Conservation (phyloP, 371 early-diverging fungal species). For the Rhizomucor miehei region DNA sequence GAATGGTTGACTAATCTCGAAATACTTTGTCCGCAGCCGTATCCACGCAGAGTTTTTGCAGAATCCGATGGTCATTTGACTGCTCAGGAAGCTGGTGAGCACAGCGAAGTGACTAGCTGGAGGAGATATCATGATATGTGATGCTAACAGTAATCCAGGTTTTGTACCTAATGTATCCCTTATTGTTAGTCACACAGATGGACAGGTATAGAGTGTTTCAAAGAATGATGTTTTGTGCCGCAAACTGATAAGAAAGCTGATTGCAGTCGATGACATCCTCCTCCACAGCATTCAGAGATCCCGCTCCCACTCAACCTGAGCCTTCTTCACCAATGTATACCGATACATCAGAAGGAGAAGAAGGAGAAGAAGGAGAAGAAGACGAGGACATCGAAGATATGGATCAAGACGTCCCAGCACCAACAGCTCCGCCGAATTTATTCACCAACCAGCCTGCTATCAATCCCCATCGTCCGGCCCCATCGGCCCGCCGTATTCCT, state of each 20-base stretch:
- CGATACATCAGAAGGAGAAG: neutral
- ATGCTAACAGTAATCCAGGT: slow-evolving; percentile 8
- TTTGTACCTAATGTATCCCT: slow-evolving; percentile 11
- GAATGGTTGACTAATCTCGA: no score
- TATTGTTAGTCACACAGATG: neutral
- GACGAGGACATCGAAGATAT: neutral
- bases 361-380: neutral
- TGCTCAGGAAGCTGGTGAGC: slow-evolving; percentile 23
- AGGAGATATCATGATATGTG: neutral
- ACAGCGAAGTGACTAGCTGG: no score
- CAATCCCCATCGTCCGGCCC: slow-evolving; percentile 9
- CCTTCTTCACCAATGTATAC: no score
- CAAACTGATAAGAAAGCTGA: no score
- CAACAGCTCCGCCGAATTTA: neutral
- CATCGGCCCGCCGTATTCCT: neutral
- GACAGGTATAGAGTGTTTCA: neutral
- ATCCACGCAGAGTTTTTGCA: slow-evolving; percentile 12
- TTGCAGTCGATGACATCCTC: no score
- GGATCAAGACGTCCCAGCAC: slow-evolving; percentile 4
- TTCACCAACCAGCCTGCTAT: slow-evolving; percentile 5
- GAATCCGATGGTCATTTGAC: slow-evolving; percentile 8
- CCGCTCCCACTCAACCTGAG: no score
- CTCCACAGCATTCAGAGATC: no score
- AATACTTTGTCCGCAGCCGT: slow-evolving; percentile 4
- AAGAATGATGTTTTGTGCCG: no score